Percentiles rank a stretch among this genome's conserved stretches.
Evolutionary conservation across 2,329 filamentous ascomycete genomes (phyloP).

Genomic region (Mollisia scopiformis): DNA sequence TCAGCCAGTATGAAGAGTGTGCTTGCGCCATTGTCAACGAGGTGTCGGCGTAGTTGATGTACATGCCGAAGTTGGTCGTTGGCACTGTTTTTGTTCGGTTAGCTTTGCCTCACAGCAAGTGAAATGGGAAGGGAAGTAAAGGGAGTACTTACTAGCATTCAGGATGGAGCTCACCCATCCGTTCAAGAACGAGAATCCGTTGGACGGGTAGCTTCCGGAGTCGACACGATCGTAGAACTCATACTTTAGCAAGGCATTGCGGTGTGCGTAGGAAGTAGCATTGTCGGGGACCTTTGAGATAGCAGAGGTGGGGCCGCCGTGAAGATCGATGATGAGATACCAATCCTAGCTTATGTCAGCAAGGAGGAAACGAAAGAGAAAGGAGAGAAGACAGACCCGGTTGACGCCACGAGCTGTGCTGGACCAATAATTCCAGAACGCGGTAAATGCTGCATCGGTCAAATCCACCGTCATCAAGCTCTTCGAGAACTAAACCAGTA

Average conservation of each 20-base stretch:
- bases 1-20: conserved; percentile 19
- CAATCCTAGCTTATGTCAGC: conserved; percentile 13
- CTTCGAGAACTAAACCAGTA: conserved; percentile 20
- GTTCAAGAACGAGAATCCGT: conserved; percentile 11
- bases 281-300: conserved; percentile 17
- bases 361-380: neutral
- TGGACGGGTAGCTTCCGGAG: conserved; percentile 16
- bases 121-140: neutral
- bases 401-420: conserved; percentile 2
- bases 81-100: conserved; percentile 7
- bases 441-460: conserved; percentile 9
- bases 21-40: conserved; percentile 14
- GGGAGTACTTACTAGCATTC: conserved; percentile 2
- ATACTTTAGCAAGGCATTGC: conserved; percentile 22
- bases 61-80: conserved; percentile 19
- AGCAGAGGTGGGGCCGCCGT: conserved; percentile 20
- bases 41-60: conserved; percentile 26
- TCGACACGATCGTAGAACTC: conserved; percentile 25
- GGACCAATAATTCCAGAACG: conserved; percentile 21
- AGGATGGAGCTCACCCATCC: conserved; percentile 8
- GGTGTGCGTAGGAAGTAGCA: conserved; percentile 22
- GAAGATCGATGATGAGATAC: conserved; percentile 25
- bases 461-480: conserved; percentile 22
- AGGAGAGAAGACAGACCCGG: neutral
- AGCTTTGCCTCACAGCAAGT: no score